Evolutionary conservation across 2,329 filamentous ascomycete genomes (phyloP), one percentile per base, ranked within the genome.

Genomic region (Trichophyton equinum): DNA sequence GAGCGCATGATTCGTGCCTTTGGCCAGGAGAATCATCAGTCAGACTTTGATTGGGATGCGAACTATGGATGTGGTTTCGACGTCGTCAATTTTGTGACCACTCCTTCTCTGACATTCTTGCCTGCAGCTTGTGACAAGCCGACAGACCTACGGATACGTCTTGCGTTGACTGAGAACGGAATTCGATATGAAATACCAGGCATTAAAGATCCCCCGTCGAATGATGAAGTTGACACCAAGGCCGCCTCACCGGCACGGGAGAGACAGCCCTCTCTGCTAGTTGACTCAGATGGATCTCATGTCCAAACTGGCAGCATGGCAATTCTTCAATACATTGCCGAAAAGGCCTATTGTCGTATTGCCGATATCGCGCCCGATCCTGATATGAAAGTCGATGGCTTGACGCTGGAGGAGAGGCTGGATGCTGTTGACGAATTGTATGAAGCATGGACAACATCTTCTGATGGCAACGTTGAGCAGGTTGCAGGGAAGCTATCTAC

Each of bases 11-110:
- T 97, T 47, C 79, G 78, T 60, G 89, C 88, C 0, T 97, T 99
- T 74, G 88, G 90, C 0, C 79, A 79, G 15, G 94, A 99, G 76
- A 99, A 99, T 69, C 85, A 89, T 61, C 77, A 81, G 3, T 79
- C 77, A 0, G 78, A 82, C 0, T 91, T 94, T 64, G 78, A 83
- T 2, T 96, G 92, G 92, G 77, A 85, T 3, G 75, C 75, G 0
- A 74, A 81, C 25, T 99, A 99, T 68, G 91, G 91, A 0, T 66
- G 69, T 0, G 94, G 94, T 0, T 96, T 91, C 65, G 88, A 99
- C 68, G 89, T 96, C 8, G 74, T 79, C 58, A 78, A 79, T 62
- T 78, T 79, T 67, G 71, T 75, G 18, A 76, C 74, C 3, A 64
- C 69, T 2, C 65, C 67, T n/a, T 63, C 70, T 7, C 67, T 68